Base-by-base conservation (phyloP, 371 early-diverging fungal genomes). In the Batkoa obscura region DNA sequence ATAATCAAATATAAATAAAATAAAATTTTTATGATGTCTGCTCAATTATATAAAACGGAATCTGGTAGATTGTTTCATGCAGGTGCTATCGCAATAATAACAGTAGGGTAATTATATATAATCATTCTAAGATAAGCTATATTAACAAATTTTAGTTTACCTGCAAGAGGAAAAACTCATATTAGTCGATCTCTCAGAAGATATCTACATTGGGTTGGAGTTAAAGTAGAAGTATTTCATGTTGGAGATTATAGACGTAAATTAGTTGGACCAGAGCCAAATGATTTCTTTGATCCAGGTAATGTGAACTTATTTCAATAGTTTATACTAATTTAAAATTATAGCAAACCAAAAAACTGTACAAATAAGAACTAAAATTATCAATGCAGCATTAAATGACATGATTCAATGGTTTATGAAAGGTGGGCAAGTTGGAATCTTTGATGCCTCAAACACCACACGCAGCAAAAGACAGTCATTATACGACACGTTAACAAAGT, bases 141-240 rank as follows among this genome's bases (percentile, higher is more conserved):
- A 12, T 32, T 17, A 43, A 53, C 12, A 30, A 12, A 30, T 23
- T 8, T 43, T 43, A 83, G 85, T 38, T 71, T 89, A 56, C 88
- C 90, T n/a, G 90, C 90, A n/a, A 79, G 91, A 43, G 91, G 91
- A 45, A 90, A 90, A 62, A 90, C 91, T 0, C 86, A 81, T 60
- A 77, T 84, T 35, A 79, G 89, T 15, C 71, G 88, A 39, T 89
- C 94, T 55, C 68, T 94, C 9, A 79, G 86, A 48, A 76, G 94
- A 31, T 97, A 94, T 69, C 75, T 95, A 61, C 77, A 78, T 46
- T 97, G 98, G 98, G 71, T 97, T 38, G 95, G 96, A 36, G 88
- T 94, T 33, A 77, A 78, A 41, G 80, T 90, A 12, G 74, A 83
- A 60, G 85, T 90, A 8, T 97, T 92, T 64, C 91, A 90, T 61